Conservation (phyloP, 352 stramenopile species). For the Pythium volutum region DNA sequence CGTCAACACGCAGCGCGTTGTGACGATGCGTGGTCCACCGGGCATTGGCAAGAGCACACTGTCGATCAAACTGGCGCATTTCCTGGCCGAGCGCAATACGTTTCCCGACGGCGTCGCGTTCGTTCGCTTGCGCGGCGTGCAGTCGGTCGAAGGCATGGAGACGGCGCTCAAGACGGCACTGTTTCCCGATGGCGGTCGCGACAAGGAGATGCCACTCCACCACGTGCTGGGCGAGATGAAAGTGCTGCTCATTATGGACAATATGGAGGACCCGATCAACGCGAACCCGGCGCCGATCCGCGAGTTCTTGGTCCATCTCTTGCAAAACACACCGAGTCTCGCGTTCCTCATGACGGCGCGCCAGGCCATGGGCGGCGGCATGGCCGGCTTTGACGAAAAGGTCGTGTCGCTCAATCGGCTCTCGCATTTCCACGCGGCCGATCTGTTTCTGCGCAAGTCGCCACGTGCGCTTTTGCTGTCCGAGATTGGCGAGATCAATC, state of each 20-base stretch:
- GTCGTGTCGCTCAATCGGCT: constrained; percentile 75
- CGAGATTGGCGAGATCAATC: constrained; percentile 60
- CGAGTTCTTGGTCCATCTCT: constrained; percentile 59
- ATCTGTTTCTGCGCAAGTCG: constrained; percentile 78
- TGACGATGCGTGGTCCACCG: constrained; percentile 68
- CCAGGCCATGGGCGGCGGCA: constrained; percentile 66
- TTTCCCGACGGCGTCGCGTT: constrained; percentile 78
- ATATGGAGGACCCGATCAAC: constrained; percentile 82
- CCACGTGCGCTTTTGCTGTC: constrained; percentile 61
- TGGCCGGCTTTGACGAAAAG: constrained; percentile 76
- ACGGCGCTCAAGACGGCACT: constrained; percentile 66
- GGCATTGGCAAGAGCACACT: constrained; percentile 80
- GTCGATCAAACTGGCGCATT: constrained; percentile 69
- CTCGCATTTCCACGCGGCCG: constrained; percentile 63
- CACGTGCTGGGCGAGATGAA: constrained; percentile 53
- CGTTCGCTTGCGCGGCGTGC: constrained; percentile 60
- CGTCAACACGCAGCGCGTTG: constrained; percentile 54
- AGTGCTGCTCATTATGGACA: constrained; percentile 73
- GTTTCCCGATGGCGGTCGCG: constrained; percentile 54
- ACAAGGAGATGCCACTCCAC: constrained; percentile 64
- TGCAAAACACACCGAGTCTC: constrained; percentile 57
- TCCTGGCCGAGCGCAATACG: constrained; percentile 63
- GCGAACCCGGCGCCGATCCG: constrained; percentile 50
- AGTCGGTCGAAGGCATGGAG: constrained; percentile 70
- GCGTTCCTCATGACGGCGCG: constrained; percentile 72